Percentiles rank a stretch among this genome's conserved stretches.
phyloP scores from a whole-genome alignment of 495 filamentous ascomycete species.

The Astrothelium subdiscretum region DNA sequence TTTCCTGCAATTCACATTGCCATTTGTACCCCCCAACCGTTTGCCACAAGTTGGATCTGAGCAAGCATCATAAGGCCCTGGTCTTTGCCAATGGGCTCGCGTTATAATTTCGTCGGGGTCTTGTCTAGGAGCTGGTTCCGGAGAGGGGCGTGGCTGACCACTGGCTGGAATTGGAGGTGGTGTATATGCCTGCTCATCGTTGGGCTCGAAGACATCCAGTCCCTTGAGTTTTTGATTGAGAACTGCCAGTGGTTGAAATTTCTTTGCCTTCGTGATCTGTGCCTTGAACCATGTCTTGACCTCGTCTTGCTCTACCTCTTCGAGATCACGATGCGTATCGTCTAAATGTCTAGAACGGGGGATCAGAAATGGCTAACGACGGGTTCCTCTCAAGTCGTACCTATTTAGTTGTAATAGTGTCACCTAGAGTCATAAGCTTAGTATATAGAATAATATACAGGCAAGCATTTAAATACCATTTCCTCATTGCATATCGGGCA shows the following conservation, averaged over 20 bases:
- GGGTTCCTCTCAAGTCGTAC: slow-evolving; percentile 29
- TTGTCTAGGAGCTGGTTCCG: slow-evolving; percentile 30
- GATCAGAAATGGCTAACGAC: slow-evolving; percentile 14
- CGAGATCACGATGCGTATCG: slow-evolving; percentile 85
- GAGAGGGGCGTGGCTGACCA: slow-evolving; percentile 19
- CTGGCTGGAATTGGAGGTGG: background rate
- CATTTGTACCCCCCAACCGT: slow-evolving; percentile 63
- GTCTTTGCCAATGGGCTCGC: slow-evolving; percentile 76
- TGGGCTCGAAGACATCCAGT: slow-evolving; percentile 95
- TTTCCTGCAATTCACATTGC: slow-evolving; percentile 81
- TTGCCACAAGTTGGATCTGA: slow-evolving; percentile 78
- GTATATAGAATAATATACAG: slow-evolving; percentile 1
- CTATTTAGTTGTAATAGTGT: slow-evolving; percentile 88
- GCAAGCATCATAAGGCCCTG: slow-evolving; percentile 62
- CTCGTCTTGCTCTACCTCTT: slow-evolving; percentile 86
- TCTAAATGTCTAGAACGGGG: slow-evolving; percentile 67
- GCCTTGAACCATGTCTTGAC: slow-evolving; percentile 97
- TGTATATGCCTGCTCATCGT: slow-evolving; percentile 46
- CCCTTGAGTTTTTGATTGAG: slow-evolving; percentile 93
- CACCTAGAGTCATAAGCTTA: slow-evolving; percentile 41
- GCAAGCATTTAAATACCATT: slow-evolving; percentile 49
- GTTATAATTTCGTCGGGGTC: slow-evolving; percentile 87
- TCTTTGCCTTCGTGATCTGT: slow-evolving; percentile 90
- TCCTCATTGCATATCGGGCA: slow-evolving; percentile 97
- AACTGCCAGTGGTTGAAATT: slow-evolving; percentile 84